These are phyloP conservation scores for Massarina eburnea DNA, from an alignment of 2,329 filamentous ascomycete species.

Conservation along the genomic window DNA sequence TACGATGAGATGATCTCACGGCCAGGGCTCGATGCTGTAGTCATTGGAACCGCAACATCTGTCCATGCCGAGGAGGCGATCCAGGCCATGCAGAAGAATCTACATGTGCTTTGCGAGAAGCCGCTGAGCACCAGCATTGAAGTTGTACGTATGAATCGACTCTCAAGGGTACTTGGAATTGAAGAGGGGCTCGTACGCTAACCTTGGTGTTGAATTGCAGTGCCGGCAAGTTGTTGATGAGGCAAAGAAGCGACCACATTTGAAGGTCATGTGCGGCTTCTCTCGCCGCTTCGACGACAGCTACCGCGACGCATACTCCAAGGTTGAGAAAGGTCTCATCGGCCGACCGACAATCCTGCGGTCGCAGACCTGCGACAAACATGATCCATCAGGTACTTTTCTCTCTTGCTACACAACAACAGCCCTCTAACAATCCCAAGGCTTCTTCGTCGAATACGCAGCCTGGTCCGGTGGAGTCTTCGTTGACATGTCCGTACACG, in stretches of 20 bases:
- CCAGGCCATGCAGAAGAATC: conserved; percentile 36
- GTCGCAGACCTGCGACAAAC: conserved; percentile 48
- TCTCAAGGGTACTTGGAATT: neutral
- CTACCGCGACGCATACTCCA: conserved; percentile 43
- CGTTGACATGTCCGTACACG: conserved; percentile 49
- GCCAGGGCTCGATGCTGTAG: conserved; percentile 47
- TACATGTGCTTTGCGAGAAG: conserved; percentile 45
- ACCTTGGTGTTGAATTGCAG: neutral
- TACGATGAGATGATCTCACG: conserved; percentile 52
- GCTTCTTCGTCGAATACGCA: conserved; percentile 49
- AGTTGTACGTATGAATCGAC: conserved; percentile 23
- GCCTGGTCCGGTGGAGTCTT: conserved; percentile 48
- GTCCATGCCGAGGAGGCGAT: conserved; percentile 41
- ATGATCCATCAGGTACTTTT: conserved; percentile 23
- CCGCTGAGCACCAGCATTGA: conserved; percentile 40
- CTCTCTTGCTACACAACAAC: neutral
- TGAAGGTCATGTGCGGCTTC: conserved; percentile 51
- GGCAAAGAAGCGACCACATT: conserved; percentile 38
- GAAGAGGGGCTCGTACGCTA: neutral
- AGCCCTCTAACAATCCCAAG: conserved; percentile 25
- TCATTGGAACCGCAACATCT: conserved; percentile 38
- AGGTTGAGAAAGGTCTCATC: conserved; percentile 40
- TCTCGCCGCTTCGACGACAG: conserved; percentile 50
- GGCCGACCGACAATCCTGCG: conserved; percentile 46
- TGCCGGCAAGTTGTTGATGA: conserved; percentile 36